Evolutionary conservation across 345 rosid species (phyloP), one percentile per base, ranked within the genome.

Genomic region (Bruguiera gymnorhiza): DNA sequence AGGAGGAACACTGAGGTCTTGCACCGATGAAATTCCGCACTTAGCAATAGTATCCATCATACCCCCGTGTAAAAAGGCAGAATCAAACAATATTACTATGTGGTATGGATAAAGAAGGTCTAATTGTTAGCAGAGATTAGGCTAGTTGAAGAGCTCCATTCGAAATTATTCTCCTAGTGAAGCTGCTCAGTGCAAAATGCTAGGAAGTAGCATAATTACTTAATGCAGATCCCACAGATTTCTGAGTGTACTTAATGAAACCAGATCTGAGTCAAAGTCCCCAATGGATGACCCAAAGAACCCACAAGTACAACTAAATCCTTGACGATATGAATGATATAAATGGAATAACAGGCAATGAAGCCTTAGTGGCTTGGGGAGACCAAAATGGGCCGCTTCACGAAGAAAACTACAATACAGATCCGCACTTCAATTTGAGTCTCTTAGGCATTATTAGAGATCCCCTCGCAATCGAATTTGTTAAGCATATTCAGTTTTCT

Each of bases 381-480:
- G 43, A 72, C 76, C 81, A 78, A 76, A 79, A 75, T 71, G 70
- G 68, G 78, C 84, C 78, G 78, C 87, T 81, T 79, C 86, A 65
- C 43, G 60, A 74, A 69, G 67, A 67, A 71, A 66, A 66, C 63
- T 57, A 50, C 60, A 30, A 59, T 66, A 72, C 48, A 76, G 76
- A 75, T 63, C 86, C 1, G 50, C 82, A 48, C 70, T 23, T 65
- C 32, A 31, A 27, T 13, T 43, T 11, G 50, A 26, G 23, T 68
- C 50, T 43, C 18, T 39, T 39, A 39, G 46, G 46, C 46, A 39
- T 43, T 3, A 43, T 1, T 43, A 43, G 50, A 43, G 50, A 2
- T 43, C 50, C 50, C 13, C 50, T 43, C 13, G 50, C 18, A 43
- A 74, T 73, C 60, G 70, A 74, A 60, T 58, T 73, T 73, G 71